Base-by-base conservation (phyloP, 176 grass and related monocot species). In the Pontederia crassipes region DNA sequence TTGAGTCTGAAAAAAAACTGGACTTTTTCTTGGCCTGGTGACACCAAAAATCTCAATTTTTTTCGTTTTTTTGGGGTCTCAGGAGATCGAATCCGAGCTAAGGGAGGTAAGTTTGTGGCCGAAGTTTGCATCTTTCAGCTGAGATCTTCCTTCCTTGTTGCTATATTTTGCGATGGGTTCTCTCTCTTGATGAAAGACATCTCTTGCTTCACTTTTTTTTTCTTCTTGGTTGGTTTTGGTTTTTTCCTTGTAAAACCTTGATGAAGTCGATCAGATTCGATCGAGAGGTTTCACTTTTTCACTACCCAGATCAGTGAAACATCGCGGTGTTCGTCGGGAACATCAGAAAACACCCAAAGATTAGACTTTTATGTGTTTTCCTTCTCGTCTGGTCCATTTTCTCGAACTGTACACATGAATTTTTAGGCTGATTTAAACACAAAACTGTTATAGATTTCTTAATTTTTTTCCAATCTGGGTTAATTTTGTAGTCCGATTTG, bases 41-140 rank as follows among this genome's bases (percentile, higher is more conserved):
- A 65, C 26, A 24, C 62, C 20, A 27, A 49, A 65, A 24, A 28
- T 50, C 17, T 2, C 5, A 28, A 51, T 28, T 48, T 27, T 49
- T 9, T 65, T 14, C 4, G 48, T 46, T 9, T 50, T 50, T 52
- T 40, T 40, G 32, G 32, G 47, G 9, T 49, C 17, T 16, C 62
- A 28, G 62, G 62, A 45, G 48, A 18, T 4, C 47, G 8, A 65
- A 50, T 65, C 11, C 47, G 62, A 16, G 28, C 17, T 45, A 49
- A 48, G 50, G 28, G 62, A 51, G 18, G 10, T 24, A 48, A 28
- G 11, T 65, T 50, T 28, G 46, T 49, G 62, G 17, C 47, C 11
- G 50, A 65, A 65, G 62, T 27, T 65, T 65, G 46, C 13, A 28
- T 27, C 62, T 65, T 65, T 51, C 17, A 51, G 47, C 17, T 65